Conservation (phyloP, 2,329 filamentous ascomycete genomes). For the Trichoderma arundinaceum region DNA sequence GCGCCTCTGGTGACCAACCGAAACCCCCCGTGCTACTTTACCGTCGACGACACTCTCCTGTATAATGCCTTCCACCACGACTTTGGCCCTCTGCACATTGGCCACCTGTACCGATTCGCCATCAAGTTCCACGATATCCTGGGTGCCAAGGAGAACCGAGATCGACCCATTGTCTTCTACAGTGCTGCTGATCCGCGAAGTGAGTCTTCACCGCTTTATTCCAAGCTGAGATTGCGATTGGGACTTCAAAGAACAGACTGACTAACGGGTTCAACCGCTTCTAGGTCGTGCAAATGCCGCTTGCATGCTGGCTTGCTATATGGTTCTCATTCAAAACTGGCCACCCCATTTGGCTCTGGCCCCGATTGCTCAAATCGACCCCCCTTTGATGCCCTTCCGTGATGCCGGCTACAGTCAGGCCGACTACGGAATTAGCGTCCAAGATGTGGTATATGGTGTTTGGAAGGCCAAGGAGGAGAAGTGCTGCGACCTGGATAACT, state of each 20-base stretch:
- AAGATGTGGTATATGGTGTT: conserved; percentile 97
- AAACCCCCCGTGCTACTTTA: conserved; percentile 85
- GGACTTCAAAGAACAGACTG: background rate
- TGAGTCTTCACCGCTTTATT: conserved; percentile 52
- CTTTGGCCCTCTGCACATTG: conserved; percentile 96
- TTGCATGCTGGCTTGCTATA: conserved; percentile 94
- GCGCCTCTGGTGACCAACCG: conserved; percentile 40
- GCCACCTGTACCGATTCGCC: conserved; percentile 94
- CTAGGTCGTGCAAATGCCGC: conserved; percentile 88
- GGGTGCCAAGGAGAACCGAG: conserved; percentile 87
- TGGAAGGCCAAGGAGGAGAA: conserved; percentile 99
- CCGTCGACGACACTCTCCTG: conserved; percentile 86
- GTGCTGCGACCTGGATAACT: conserved; percentile 88
- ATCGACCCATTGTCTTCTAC: conserved; percentile 93
- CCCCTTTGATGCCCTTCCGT: conserved; percentile 97
- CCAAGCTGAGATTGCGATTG: background rate
- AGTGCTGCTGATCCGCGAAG: conserved; percentile 90
- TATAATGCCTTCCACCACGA: conserved; percentile 99
- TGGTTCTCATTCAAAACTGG: conserved; percentile 98
- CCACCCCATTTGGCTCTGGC: conserved; percentile 93
- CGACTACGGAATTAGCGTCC: conserved; percentile 92
- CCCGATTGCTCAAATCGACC: conserved; percentile 94
- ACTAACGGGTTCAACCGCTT: background rate
- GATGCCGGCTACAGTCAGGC: conserved; percentile 98
- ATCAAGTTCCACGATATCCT: conserved; percentile 95